phyloP scores from a whole-genome alignment of 345 rosid species.

The Eucalyptus sp. region DNA sequence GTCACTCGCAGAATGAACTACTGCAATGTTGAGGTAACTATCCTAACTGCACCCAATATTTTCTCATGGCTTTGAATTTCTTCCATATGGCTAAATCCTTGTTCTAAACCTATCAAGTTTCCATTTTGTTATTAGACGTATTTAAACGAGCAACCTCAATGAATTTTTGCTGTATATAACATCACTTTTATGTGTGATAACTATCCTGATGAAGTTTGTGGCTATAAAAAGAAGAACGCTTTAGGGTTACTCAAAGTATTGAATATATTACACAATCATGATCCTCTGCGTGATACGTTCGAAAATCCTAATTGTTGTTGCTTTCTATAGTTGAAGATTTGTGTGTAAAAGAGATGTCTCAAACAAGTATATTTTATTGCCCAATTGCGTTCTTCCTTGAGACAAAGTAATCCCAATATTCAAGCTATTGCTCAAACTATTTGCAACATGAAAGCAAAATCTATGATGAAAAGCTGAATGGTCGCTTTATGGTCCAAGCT shows the following conservation, averaged over 20 bases:
- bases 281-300: neutral
- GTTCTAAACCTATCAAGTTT: neutral
- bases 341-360: neutral
- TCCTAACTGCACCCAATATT: fast-evolving
- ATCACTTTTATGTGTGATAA: neutral
- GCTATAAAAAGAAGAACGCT: neutral
- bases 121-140: neutral
- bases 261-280: neutral
- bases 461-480: neutral
- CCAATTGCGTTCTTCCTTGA: neutral
- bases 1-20: too few species aligned
- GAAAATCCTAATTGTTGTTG: neutral
- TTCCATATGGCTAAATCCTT: neutral
- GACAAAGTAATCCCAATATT: neutral
- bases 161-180: neutral
- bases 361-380: neutral
- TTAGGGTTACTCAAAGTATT: neutral
- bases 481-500: neutral
- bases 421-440: neutral
- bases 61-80: neutral
- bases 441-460: neutral
- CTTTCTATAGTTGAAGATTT: neutral
- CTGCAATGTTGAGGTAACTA: too few species aligned
- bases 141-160: neutral
- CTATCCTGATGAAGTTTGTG: neutral